Evolutionary conservation across 192 early-diverging fungal species (phyloP), one percentile per base, ranked within the genome.

Genomic region (Umbelopsis sp.): DNA sequence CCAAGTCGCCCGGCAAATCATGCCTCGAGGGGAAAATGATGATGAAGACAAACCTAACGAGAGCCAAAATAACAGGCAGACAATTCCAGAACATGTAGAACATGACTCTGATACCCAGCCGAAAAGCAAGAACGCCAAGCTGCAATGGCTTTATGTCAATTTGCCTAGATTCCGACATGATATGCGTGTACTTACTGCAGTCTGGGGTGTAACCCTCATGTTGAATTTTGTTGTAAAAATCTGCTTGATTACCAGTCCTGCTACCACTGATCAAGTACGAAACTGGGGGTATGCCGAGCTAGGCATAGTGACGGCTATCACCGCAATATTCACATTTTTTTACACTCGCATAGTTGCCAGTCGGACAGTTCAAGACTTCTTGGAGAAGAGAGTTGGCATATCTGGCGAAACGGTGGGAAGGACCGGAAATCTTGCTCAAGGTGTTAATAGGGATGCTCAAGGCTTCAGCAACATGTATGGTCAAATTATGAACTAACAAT

Each of bases 131-230:
- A 68, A 67, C 55, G 47, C 67, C 55, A 46, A 66, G 46, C 66
- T 73, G 50, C 55, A 71, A 25, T 79, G 64, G 25, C 69, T 74
- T 16, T 83, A 78, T 50, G 48, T 46, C n/a, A 68, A 73, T 55
- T 53, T 70, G 58, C 21, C 61, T 21, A 61, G 33, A 0, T 84
- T 77, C 48, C 61, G 78, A 37, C 67, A 45, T 46, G 74, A 75
- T 58, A 76, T 75, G 71, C 46, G 78, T 25, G 55, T 80, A 12
- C 70, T 75, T 68, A 80, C 74, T 22, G 68, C 68, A 25, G 50
- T 53, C 7, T 80, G 78, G 78, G 78, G 74, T 0, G 22, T 64
- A 2, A 67, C 71, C 11, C 46, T 80, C 2, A 37, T 80, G 30
- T 22, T 64, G 30, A 44, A 71, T 21, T 80, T 80, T 70, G 55